phyloP scores from a whole-genome alignment of 108 stramenopile species.

The Pseudonitzschia delicatissima region DNA sequence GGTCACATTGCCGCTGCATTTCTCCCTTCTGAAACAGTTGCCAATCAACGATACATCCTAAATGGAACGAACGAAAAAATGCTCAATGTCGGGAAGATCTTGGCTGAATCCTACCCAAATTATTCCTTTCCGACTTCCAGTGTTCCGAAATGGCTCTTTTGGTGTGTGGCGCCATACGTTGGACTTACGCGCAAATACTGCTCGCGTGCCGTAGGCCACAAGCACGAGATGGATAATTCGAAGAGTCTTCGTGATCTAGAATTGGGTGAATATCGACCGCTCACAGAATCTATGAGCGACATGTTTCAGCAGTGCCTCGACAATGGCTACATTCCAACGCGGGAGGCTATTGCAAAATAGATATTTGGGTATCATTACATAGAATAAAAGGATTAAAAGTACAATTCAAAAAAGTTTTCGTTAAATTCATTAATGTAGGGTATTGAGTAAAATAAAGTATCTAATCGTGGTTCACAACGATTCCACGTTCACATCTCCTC shows the following conservation, averaged over 20 bases:
- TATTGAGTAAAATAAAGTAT: no score
- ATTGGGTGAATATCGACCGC: neutral
- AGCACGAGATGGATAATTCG: neutral
- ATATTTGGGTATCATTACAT: no score
- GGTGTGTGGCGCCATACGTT: neutral
- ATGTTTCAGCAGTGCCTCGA: neutral
- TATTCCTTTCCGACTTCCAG: neutral
- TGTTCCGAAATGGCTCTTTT: neutral
- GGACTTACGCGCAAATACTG: neutral
- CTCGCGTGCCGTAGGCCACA: neutral
- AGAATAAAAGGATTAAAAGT: neutral
- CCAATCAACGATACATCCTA: neutral
- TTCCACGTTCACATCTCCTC: no score
- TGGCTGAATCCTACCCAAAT: neutral
- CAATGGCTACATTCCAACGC: neutral
- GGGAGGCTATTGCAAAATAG: neutral
- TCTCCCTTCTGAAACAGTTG: neutral
- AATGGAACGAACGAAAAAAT: neutral
- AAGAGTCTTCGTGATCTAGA: neutral
- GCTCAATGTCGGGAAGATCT: neutral
- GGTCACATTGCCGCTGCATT: neutral
- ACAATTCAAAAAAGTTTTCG: no score
- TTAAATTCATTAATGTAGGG: no score
- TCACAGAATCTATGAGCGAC: neutral
- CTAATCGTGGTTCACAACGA: no score